Evolutionary conservation across 169 alveolate genomes (phyloP), one percentile per base, ranked within the genome.

Genomic region (Eimeria tenella): DNA sequence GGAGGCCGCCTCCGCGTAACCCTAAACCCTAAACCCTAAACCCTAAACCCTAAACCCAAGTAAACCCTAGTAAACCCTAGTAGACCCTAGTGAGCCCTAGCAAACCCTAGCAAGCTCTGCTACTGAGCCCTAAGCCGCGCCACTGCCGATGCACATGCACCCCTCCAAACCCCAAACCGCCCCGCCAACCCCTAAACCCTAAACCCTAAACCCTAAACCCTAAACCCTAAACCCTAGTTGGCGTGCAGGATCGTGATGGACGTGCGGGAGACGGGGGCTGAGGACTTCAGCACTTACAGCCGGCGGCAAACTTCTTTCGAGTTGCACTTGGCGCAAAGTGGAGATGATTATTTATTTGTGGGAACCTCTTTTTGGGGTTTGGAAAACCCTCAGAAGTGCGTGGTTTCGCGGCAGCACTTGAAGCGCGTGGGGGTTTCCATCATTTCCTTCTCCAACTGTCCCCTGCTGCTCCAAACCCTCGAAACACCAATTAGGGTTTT

Each of bases 251-350:
- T 79, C 50, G 52, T 53, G 52, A 17, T 55, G 88, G 63, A 79
- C 9, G 88, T 79, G 15, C 9, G 53, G 4, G 71, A 79, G 23
- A 50, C 71, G 13, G 52, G 17, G 3, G 42, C 53, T 15, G 71
- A 79, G 52, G 88, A 79, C 52, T 31, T 52, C 71, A 31, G 71
- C 8, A 55, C 71, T 49, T 79, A 79, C 68, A 52, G 63, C 63
- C 70, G 70, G 7, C 50, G 23, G 53, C 88, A 31, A 25, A 23
- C 23, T 4, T 10, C 63, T 7, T 53, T 79, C 49, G 42, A 55
- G 23, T 49, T 79, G 52, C 88, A 52, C n/a, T 4, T 11, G 11
- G 21, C 17, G 6, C n/a, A 65, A 11, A 70, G 13, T 4, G 52
- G 53, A 4, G 88, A 21, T 7, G 71, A 58, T 0, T 23, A 55